Conservation (phyloP, 495 filamentous ascomycete genomes). For the Friedmanniomyces endolithicus region DNA sequence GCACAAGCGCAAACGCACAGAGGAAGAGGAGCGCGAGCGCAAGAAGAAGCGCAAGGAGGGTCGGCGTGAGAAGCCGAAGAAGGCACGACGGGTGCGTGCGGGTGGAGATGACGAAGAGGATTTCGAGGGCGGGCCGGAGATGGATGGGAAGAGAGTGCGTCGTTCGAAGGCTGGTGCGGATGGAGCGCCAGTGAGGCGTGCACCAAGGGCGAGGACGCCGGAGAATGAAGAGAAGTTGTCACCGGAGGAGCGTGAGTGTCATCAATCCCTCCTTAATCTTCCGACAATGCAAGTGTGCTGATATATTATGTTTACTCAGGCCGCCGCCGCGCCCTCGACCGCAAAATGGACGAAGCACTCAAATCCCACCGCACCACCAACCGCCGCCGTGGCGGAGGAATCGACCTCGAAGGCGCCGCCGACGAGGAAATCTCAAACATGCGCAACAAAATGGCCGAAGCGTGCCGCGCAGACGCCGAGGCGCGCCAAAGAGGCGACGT, state of each 20-base stretch:
- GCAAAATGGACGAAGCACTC: slow-evolving; percentile 73
- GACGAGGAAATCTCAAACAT: slow-evolving; percentile 83
- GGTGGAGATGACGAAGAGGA: slow-evolving; percentile 36
- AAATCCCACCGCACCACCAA: slow-evolving; percentile 63
- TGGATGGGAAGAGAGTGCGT: slow-evolving; percentile 41
- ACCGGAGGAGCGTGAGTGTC: slow-evolving; percentile 40
- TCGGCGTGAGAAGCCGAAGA: slow-evolving; percentile 56
- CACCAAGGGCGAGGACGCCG: slow-evolving; percentile 34
- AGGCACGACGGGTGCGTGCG: slow-evolving; percentile 44
- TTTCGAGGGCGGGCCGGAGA: slow-evolving; percentile 43
- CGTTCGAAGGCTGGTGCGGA: slow-evolving; percentile 36
- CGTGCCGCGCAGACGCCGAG: slow-evolving; percentile 72
- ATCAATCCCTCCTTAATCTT: not conserved
- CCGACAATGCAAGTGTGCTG: not conserved
- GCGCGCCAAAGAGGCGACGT: slow-evolving; percentile 64
- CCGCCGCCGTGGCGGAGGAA: slow-evolving; percentile 50
- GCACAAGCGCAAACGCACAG: slow-evolving; percentile 68
- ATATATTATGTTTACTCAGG: slow-evolving; percentile 35
- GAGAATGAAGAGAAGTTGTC: slow-evolving; percentile 42
- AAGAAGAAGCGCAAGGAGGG: slow-evolving; percentile 57
- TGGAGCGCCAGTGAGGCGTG: slow-evolving; percentile 34
- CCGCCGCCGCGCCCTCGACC: slow-evolving; percentile 65
- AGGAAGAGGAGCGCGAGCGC: slow-evolving; percentile 41
- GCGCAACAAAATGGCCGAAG: slow-evolving; percentile 81
- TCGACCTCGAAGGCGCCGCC: slow-evolving; percentile 71